Conservation (phyloP, 2,329 filamentous ascomycete species). For the Cryphonectria japonica region DNA sequence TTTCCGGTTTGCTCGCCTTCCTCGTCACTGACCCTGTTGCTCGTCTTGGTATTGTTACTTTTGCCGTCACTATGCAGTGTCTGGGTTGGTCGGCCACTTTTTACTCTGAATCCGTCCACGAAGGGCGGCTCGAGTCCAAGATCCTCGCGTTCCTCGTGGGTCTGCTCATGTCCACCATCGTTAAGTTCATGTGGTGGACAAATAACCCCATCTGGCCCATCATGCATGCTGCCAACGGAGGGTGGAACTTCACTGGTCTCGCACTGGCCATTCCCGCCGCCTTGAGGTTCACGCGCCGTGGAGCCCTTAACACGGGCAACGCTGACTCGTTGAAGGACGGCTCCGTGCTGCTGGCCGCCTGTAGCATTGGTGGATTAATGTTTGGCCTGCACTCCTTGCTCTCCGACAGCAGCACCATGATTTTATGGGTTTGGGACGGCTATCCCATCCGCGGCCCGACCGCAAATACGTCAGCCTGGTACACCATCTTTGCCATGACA, state of each 20-base stretch:
- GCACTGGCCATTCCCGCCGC: constrained; percentile 75
- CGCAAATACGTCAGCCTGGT: constrained; percentile 85
- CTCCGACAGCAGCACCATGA: constrained; percentile 98
- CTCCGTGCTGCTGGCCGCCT: constrained; percentile 71
- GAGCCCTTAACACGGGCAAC: constrained; percentile 51
- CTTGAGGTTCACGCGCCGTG: constrained; percentile 72
- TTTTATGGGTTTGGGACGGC: constrained; percentile 96
- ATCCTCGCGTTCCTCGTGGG: constrained; percentile 81
- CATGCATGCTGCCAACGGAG: constrained; percentile 86
- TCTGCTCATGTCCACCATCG: constrained; percentile 80
- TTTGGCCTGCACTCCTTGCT: constrained; percentile 91
- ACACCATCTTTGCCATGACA: constrained; percentile 87
- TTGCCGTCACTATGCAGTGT: constrained; percentile 79
- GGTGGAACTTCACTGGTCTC: constrained; percentile 86
- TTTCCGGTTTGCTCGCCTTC: constrained; percentile 76
- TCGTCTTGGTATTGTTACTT: constrained; percentile 80
- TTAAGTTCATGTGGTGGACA: constrained; percentile 91
- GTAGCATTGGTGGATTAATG: constrained; percentile 81
- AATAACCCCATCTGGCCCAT: constrained; percentile 98
- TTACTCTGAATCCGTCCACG: constrained; percentile 75
- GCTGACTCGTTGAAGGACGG: constrained; percentile 54
- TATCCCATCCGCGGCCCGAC: constrained; percentile 89
- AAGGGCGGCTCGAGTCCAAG: constrained; percentile 77
- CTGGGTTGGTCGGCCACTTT: constrained; percentile 84
- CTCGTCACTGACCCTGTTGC: constrained; percentile 71